Evolutionary conservation across 2,329 filamentous ascomycete species (phyloP), one percentile per base, ranked within the genome.

Genomic region (Fusarium subglutinans): DNA sequence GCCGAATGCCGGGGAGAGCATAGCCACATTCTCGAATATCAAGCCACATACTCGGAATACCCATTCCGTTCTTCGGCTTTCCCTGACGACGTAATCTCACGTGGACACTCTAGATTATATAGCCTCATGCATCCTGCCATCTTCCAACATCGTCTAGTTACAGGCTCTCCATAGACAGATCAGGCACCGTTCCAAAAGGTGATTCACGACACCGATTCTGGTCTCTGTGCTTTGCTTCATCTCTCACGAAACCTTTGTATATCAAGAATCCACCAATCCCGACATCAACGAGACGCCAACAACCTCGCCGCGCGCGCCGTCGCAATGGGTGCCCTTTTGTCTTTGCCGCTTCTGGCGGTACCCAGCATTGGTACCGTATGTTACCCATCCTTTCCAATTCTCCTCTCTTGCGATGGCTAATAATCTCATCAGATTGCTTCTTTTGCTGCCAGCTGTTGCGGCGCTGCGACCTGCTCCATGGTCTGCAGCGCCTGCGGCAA

Each of bases 401-500:
- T 13, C 30, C 35, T 35, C 28, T 33, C 33, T 24, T 26, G n/a
- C 50, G 28, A 51, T 61, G n/a, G 18, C 72, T 76, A 33, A 76
- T 33, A 18, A 30, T 65, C 51, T 37, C 51, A 61, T 69, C 77
- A 95, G 94, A 79, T 97, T 73, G 81, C 94, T 76, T 94, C 93
- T 48, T 91, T 95, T 77, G 93, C 87, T 72, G 94, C 93, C 73
- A 98, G 95, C 79, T 99, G 96, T 85, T 99, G 96, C 82, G 96
- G 96, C 81, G 96, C 96, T 35, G 95, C 96, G 51, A 98, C 96
- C 59, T 98, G 96, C 85, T 97, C 95, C 77, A 96, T 96, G 82
- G 92, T 98, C 55, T 98, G 95, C 86, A 96, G 93, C 82, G 94
- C 95, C 18, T 99, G 96, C 81, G 96, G 96, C 59, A 98, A 98